These are phyloP conservation scores for Phytophthora nicotianae DNA, from an alignment of 352 stramenopile genomes.

Conservation along the genomic window DNA sequence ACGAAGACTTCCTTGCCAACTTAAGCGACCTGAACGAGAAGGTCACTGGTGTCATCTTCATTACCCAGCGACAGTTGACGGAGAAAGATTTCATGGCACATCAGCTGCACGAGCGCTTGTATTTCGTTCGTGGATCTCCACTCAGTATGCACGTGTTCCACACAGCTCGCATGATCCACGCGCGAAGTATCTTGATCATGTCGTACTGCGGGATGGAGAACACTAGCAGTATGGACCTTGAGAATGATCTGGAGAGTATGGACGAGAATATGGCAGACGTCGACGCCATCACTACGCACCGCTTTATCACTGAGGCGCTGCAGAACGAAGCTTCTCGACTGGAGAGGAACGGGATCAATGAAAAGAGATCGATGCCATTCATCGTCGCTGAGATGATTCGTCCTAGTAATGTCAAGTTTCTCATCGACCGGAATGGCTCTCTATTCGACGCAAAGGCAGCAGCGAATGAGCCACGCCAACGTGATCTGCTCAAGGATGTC, in stretches of 20 bases:
- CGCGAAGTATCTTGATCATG: conserved; percentile 76
- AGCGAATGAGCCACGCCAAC: conserved; percentile 40
- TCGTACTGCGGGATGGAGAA: conserved; percentile 60
- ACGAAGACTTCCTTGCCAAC: conserved; percentile 56
- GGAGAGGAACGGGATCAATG: conserved; percentile 23
- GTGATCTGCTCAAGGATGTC: conserved; percentile 58
- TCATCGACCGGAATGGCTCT: conserved; percentile 54
- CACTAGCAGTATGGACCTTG: conserved; percentile 33
- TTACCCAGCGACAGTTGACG: conserved; percentile 52
- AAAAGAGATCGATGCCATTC: conserved; percentile 40
- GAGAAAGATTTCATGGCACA: conserved; percentile 57
- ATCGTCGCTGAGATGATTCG: conserved; percentile 77
- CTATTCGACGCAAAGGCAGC: conserved; percentile 47
- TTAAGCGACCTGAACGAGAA: conserved; percentile 55
- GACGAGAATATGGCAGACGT: conserved; percentile 83
- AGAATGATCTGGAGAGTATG: conserved; percentile 39
- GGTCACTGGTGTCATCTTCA: conserved; percentile 50
- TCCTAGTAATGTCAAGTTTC: conserved; percentile 76
- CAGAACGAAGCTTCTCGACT: conserved; percentile 41
- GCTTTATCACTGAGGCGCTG: conserved; percentile 76
- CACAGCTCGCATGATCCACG: conserved; percentile 55
- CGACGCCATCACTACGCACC: conserved; percentile 77
- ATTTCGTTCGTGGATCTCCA: conserved; percentile 72
- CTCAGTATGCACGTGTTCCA: conserved; percentile 67
- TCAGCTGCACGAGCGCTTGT: conserved; percentile 53